A percentile compares a stretch with the other conserved stretches of the same genome.
phyloP scores from a whole-genome alignment of 129 eudicot species.

The Centrapalus pauciflorus region DNA sequence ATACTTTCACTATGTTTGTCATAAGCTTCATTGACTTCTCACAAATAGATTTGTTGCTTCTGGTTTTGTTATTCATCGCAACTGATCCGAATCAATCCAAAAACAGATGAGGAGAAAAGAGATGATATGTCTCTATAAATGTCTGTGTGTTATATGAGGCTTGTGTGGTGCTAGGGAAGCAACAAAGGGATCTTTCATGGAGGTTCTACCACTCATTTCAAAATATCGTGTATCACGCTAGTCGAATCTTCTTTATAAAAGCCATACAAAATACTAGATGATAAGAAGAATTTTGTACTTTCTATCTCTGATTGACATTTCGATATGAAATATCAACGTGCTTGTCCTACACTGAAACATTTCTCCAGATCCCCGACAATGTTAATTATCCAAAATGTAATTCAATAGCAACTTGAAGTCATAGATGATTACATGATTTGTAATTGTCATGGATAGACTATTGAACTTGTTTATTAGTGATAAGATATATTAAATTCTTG shows the following conservation, averaged over 20 bases:
- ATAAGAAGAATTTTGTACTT: conserved; percentile 28
- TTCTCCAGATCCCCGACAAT: conserved; percentile 30
- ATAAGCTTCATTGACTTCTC: conserved; percentile 46
- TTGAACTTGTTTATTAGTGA: conserved; percentile 6
- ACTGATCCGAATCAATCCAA: neutral
- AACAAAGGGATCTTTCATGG: conserved; percentile 10
- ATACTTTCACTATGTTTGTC: conserved; percentile 41
- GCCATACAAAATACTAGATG: conserved; percentile 7
- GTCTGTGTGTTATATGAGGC: neutral
- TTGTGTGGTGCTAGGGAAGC: conserved; percentile 15
- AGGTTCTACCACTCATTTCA: neutral
- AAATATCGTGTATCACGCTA: conserved; percentile 4
- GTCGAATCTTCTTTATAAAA: conserved; percentile 35
- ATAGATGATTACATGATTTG: neutral
- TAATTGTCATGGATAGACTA: neutral
- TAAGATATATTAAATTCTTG: neutral
- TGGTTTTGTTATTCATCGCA: conserved; percentile 34
- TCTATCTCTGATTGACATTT: neutral
- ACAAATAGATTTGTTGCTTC: conserved; percentile 33
- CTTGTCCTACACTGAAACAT: conserved; percentile 1
- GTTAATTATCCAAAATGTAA: neutral
- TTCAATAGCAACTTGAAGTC: neutral
- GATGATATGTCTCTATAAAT: neutral
- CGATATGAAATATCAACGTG: neutral
- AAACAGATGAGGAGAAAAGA: neutral